These are phyloP conservation scores for Cryptococcus sp. DNA, from an alignment of 1,284 basidiomycete species.

Conservation along the genomic window DNA sequence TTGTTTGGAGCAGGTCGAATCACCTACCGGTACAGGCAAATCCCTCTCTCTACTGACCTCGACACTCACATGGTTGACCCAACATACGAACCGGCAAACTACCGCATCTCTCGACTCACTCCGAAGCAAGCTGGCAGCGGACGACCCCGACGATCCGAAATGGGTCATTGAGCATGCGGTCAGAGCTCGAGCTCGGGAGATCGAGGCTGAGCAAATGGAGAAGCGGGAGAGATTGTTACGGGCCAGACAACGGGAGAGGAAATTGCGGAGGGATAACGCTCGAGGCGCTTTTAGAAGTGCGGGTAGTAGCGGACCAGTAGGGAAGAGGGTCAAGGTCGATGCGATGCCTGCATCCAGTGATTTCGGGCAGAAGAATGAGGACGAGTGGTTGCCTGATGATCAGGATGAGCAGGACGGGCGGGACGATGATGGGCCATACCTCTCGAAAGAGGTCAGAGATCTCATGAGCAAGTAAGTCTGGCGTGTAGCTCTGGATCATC, in stretches of 20 bases:
- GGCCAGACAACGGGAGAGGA: slow-evolving; percentile 66
- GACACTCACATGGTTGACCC: slow-evolving; percentile 75
- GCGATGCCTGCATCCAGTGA: slow-evolving; percentile 57
- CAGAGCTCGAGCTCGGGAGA: slow-evolving; percentile 63
- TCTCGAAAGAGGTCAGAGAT: slow-evolving; percentile 75
- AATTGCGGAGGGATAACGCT: slow-evolving; percentile 49
- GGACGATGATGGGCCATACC: slow-evolving; percentile 59
- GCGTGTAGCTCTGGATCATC: background rate
- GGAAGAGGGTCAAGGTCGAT: slow-evolving; percentile 55
- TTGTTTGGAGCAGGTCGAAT: slow-evolving; percentile 61
- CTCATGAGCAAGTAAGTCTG: slow-evolving; percentile 72
- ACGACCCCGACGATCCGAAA: slow-evolving; percentile 60
- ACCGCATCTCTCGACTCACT: slow-evolving; percentile 30
- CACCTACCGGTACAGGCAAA: slow-evolving; percentile 88
- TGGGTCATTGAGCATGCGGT: slow-evolving; percentile 81
- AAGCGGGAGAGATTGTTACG: slow-evolving; percentile 63
- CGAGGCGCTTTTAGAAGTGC: slow-evolving; percentile 23
- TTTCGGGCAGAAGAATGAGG: slow-evolving; percentile 53
- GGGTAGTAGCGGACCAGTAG: slow-evolving; percentile 13
- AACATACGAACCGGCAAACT: slow-evolving; percentile 37
- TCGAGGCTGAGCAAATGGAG: slow-evolving; percentile 67
- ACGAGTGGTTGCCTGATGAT: slow-evolving; percentile 67
- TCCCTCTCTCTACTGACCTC: slow-evolving; percentile 80
- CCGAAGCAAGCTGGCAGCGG: slow-evolving; percentile 32
- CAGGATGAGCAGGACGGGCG: slow-evolving; percentile 48